These are phyloP conservation scores for Ophiosphaerella korrae DNA, from an alignment of 2,329 filamentous ascomycete species.

Conservation along the genomic window DNA sequence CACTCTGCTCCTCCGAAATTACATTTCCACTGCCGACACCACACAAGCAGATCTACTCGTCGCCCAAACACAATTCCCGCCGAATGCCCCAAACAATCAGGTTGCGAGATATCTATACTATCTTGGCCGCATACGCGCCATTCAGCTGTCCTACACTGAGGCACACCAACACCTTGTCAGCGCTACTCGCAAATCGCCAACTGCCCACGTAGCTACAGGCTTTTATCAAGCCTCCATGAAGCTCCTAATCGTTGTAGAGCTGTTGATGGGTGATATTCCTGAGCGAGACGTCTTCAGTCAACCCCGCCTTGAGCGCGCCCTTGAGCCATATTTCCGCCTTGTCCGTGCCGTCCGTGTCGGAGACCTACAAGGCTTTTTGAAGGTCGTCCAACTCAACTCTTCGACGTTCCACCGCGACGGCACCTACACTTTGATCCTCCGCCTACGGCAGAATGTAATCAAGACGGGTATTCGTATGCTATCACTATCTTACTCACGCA, in stretches of 20 bases:
- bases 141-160: slow-evolving; percentile 95
- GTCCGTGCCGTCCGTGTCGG: slow-evolving; percentile 97
- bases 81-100: slow-evolving; percentile 95
- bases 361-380: slow-evolving; percentile 91
- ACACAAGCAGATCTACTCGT: slow-evolving; percentile 94
- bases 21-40: slow-evolving; percentile 94
- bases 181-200: slow-evolving; percentile 92
- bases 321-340: slow-evolving; percentile 91
- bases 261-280: slow-evolving; percentile 98
- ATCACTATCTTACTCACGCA: slow-evolving; percentile 95
- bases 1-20: slow-evolving; percentile 91
- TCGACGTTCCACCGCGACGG: slow-evolving; percentile 89
- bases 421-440: slow-evolving; percentile 93
- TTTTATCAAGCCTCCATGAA: slow-evolving; percentile 97
- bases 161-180: slow-evolving; percentile 93
- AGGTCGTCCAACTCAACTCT: slow-evolving; percentile 78
- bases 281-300: slow-evolving; percentile 94
- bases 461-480: slow-evolving; percentile 99
- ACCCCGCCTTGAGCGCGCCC: slow-evolving; percentile 79
- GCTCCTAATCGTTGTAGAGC: slow-evolving; percentile 92
- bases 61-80: slow-evolving; percentile 92
- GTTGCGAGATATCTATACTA: slow-evolving; percentile 98
- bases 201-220: slow-evolving; percentile 83
- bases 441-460: slow-evolving; percentile 97
- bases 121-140: slow-evolving; percentile 91